Evolutionary conservation across 1,284 basidiomycete species (phyloP).

Genomic region (Athelia sp.): DNA sequence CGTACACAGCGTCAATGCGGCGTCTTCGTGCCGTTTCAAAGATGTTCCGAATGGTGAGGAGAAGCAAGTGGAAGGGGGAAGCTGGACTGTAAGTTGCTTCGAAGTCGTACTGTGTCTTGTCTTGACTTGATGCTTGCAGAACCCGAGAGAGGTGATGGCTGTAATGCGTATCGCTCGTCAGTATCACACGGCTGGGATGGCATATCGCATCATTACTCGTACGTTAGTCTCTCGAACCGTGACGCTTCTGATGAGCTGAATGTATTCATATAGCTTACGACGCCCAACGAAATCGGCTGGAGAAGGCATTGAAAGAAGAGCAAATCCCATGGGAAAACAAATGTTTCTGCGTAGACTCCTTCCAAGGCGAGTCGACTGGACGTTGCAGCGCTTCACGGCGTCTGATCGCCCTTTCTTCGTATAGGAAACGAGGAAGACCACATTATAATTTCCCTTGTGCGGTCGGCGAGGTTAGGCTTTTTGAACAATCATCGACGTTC

Average conservation of each 20-base stretch:
- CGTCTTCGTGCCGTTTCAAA: slow-evolving; percentile 17
- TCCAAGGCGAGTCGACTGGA: slow-evolving; percentile 1
- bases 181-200: slow-evolving; percentile 6
- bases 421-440: slow-evolving; percentile 34
- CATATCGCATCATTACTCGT: slow-evolving; percentile 23
- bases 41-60: slow-evolving; percentile 23
- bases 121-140: slow-evolving; percentile 8
- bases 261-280: background rate
- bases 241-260: too few species aligned
- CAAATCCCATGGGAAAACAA: slow-evolving; percentile 1
- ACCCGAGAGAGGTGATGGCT: slow-evolving; percentile 19
- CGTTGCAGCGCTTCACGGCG: background rate
- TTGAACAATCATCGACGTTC: slow-evolving; percentile 41
- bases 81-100: slow-evolving; percentile 19
- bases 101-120: background rate
- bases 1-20: slow-evolving; percentile 4
- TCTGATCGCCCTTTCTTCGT: background rate
- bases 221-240: background rate
- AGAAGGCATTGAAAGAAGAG: background rate
- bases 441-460: slow-evolving; percentile 57
- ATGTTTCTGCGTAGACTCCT: slow-evolving; percentile 4
- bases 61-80: slow-evolving; percentile 10
- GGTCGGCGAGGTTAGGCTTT: slow-evolving; percentile 43
- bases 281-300: slow-evolving; percentile 1
- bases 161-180: slow-evolving; percentile 16